Evolutionary conservation across 495 filamentous ascomycete species (phyloP), one percentile per base, ranked within the genome.

Genomic region (Trichoderma asperelloides): DNA sequence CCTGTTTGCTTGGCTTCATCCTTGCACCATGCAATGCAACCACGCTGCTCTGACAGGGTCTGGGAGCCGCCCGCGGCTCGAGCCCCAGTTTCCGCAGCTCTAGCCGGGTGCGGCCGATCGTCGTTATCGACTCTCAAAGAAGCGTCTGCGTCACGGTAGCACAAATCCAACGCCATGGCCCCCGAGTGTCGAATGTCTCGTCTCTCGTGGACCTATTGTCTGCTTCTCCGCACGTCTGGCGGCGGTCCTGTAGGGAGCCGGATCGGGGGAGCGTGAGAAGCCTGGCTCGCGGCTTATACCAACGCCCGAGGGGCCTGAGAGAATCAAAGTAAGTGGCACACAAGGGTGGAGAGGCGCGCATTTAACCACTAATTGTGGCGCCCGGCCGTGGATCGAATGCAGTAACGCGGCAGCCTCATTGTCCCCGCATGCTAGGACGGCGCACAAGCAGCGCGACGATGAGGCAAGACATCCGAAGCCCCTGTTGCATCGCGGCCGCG

Each of bases 401-500:
- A n/a, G 49, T 55, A 25, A 21, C 49, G 49, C 49, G 49, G 49
- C 49, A 25, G 49, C 49, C 49, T 25, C 49, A 55, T n/a, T 9
- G 11, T 60, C 55, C 55, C 55, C 55, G 55, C 55, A 60, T 60
- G 23, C 55, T 15, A 15, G 23, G 49, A 55, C n/a, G n/a, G n/a
- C n/a, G n/a, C n/a, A n/a, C n/a, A n/a, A n/a, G n/a, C n/a, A 37
- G 0, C 43, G 43, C 15, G 43, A 55, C 49, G 18, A 60, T n/a
- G 55, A 28, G 25, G 16, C 55, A 60, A 60, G 55, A 60, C 55
- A 60, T 60, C 55, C 55, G 55, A 60, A 60, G 55, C 55, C 55
- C 55, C 55, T 60, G 55, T 30, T 33, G 25, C 27, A 60, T 60
- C 33, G 43, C 43, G 43, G 15, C 13, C 40, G 40, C 9, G 4